A percentile compares a stretch with the other conserved stretches of the same genome.
Conservation (phyloP, 2,329 filamentous ascomycete genomes). For the Trichoderma sp. region DNA sequence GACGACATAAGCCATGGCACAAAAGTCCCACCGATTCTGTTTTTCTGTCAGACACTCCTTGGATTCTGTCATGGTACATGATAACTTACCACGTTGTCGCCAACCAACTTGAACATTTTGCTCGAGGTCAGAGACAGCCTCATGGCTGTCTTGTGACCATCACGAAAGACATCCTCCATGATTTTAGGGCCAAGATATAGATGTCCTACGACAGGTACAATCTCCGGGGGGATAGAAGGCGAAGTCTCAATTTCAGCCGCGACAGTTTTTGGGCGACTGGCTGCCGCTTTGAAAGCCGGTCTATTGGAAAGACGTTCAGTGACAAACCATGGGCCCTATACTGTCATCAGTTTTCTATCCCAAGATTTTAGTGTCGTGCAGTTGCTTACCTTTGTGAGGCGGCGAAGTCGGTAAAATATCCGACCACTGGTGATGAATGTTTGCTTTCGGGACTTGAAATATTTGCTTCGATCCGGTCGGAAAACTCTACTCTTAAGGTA, state of each 20-base stretch:
- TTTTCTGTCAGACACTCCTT: neutral
- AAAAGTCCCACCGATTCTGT: constrained; percentile 32
- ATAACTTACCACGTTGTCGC: constrained; percentile 26
- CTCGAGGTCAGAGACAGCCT: constrained; percentile 26
- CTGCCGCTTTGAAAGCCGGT: neutral
- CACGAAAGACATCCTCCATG: constrained; percentile 21
- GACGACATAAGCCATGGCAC: constrained; percentile 20
- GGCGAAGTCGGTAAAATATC: neutral
- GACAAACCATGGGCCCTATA: neutral
- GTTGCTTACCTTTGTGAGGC: neutral
- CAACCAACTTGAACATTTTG: constrained; percentile 26
- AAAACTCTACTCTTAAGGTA: neutral
- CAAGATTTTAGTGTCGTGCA: neutral
- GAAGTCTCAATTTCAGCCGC: neutral
- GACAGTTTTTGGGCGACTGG: neutral
- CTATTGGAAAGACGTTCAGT: neutral
- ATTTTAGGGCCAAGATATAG: constrained; percentile 24
- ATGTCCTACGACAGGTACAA: neutral
- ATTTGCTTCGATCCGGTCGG: neutral
- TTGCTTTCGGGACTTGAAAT: neutral
- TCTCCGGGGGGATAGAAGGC: neutral
- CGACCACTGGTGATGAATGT: neutral
- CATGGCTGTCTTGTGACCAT: constrained; percentile 27
- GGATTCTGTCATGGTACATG: neutral
- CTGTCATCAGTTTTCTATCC: neutral